Evolutionary conservation across 2,329 filamentous ascomycete genomes (phyloP), one percentile per base, ranked within the genome.

Genomic region (Lasiodiplodia sp.): DNA sequence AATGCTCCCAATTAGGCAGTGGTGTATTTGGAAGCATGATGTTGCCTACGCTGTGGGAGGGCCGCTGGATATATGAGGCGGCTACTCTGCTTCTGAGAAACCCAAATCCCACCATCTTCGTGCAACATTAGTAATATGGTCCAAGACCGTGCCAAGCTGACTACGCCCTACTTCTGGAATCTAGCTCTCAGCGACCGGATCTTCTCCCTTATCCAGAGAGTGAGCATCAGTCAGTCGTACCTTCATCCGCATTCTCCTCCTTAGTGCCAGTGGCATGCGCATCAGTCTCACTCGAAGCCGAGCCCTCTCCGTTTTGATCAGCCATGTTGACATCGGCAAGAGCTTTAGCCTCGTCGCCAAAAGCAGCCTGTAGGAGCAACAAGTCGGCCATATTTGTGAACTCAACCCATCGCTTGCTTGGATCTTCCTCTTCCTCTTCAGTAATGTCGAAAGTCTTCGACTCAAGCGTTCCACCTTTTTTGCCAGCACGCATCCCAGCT

Each of bases 331-430:
- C n/a, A 7, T 38, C 18, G 23, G 53, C 23, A 16, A n/a, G 16
- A 52, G n/a, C 28, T 25, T 52, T 25, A 11, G 40, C 25, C 16
- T 11, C 12, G 8, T 52, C 31, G 18, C 23, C 25, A 4, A 12
- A n/a, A 16, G 44, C 60, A 16, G 44, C n/a, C 60, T 52, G 28
- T 8, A 64, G 60, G 37, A 64, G 60, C 47, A 47, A 52, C 47
- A 52, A 4, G 31, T 52, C 60, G 23, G 16, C 4, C 4, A 64
- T 25, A 11, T 64, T 38, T 8, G 21, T 4, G n/a, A 64, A 23
- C 8, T 64, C 60, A 7, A 64, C 60, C 60, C 60, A 64, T 18
- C 44, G 60, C 47, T 51, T 64, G 28, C 47, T 47, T 4, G 60
- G 47, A 16, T 64, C 60, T 3, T 21, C 44, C 14, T 52, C 60